Percentiles rank a stretch among this genome's conserved stretches.
Evolutionary conservation across 1,284 basidiomycete genomes (phyloP).

Genomic region (Malassezia brasiliensis): DNA sequence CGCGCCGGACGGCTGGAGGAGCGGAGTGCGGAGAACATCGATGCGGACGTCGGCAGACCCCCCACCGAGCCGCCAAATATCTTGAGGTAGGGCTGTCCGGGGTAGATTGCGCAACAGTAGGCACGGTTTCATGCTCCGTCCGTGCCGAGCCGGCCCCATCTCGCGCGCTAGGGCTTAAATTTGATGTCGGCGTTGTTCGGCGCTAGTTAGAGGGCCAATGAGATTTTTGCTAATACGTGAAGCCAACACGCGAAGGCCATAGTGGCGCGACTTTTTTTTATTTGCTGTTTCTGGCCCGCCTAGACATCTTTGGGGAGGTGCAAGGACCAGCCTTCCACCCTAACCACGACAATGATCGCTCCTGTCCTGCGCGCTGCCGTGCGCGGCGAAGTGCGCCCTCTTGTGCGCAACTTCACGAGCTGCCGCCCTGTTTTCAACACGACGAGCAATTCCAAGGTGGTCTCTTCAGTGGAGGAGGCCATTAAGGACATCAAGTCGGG

Average conservation of each 20-base stretch:
- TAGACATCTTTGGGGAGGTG: background rate
- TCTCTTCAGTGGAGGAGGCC: constrained; percentile 31
- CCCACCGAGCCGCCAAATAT: background rate
- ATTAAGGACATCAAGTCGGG: constrained; percentile 38
- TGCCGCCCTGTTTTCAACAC: constrained; percentile 7
- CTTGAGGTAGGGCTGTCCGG: background rate
- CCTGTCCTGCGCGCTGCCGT: constrained; percentile 5
- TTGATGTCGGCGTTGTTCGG: too few relatives aligned
- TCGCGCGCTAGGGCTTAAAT: too few relatives aligned
- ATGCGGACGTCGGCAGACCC: background rate
- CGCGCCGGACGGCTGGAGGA: background rate
- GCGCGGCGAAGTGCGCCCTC: constrained; percentile 1
- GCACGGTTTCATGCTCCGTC: background rate
- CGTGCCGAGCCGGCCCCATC: background rate
- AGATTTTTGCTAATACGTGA: background rate
- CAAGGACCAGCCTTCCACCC: background rate
- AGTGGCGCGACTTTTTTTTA: constrained; percentile 3
- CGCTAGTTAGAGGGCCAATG: background rate
- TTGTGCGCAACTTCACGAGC: background rate
- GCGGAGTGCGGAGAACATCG: constrained; percentile 8
- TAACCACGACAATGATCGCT: background rate
- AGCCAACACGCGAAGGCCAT: background rate
- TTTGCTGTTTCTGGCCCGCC: too few relatives aligned
- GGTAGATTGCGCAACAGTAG: constrained; percentile 4
- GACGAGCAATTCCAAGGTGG: constrained; percentile 24